Evolutionary conservation across 2,329 filamentous ascomycete species (phyloP), one percentile per base, ranked within the genome.

Genomic region (Fusarium sp.): DNA sequence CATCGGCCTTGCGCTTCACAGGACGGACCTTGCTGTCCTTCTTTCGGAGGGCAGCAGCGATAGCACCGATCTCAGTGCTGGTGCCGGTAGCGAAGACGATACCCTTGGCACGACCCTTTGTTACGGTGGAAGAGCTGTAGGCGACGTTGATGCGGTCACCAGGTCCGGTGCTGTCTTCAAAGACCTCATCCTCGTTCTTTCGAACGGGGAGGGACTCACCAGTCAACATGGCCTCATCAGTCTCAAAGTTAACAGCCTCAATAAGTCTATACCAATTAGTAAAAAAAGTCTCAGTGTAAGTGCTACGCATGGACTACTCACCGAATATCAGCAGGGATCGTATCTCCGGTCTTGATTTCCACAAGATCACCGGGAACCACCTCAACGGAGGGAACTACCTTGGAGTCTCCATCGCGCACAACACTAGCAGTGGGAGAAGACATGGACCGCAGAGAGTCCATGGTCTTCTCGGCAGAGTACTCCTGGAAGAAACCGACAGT

Each of bases 191-290:
- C 16, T 85, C 78, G 73, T 86, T 82, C 82, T 91, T 88, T 80
- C 83, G 84, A 15, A 89, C 86, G 31, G 89, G 89, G 3, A 90
- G 82, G 23, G 89, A 90, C 79, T 91, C 89, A 63, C 89, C 89
- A 41, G 89, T 91, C 29, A 91, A 84, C 52, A 90, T 83, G 7
- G 89, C 88, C 78, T 91, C 89, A 69, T 94, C 90, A 70, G 89
- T 91, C 74, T 90, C 89, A 48, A 91, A 86, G 79, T 93, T 92
- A 82, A 92, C 87, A 35, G 84, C 86, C 72, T 90, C 86, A 67
- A 89, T 76, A 29, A 87, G 75, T 58, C 64, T 72, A 83, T 86
- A 7, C 86, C 21, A 85, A 76, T 87, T 90, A 33, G 86, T 87
- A 66, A 84, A 23, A 3, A 84, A 23, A 3, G 10, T 0, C 21